Evolutionary conservation across 139 green algal species (phyloP).

Genomic region (Choricystis sp.): DNA sequence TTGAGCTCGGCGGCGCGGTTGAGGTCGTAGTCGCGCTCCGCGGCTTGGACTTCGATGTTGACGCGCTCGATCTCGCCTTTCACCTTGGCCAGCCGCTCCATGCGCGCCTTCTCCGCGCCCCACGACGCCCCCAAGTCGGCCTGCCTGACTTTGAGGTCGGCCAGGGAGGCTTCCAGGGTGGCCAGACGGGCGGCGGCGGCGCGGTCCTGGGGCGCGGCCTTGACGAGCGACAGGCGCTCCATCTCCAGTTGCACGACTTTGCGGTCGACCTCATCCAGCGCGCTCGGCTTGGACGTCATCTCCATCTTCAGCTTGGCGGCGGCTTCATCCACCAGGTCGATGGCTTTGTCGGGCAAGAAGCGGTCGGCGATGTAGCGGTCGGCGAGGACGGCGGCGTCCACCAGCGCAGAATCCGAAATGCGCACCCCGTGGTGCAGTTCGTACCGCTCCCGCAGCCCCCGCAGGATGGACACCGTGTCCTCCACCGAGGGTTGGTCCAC

Average conservation of each 20-base stretch:
- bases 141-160: slow-evolving; percentile 63
- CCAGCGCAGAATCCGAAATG: slow-evolving; percentile 86
- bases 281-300: slow-evolving; percentile 91
- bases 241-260: slow-evolving; percentile 85
- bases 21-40: slow-evolving; percentile 91
- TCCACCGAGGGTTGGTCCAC: slow-evolving; percentile 83
- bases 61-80: slow-evolving; percentile 92
- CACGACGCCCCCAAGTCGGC: slow-evolving; percentile 50
- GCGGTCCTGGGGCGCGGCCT: slow-evolving; percentile 45
- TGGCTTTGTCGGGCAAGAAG: slow-evolving; percentile 87
- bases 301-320: slow-evolving; percentile 99
- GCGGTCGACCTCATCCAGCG: slow-evolving; percentile 88
- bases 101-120: slow-evolving; percentile 55
- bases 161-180: slow-evolving; percentile 60
- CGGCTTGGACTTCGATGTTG: slow-evolving; percentile 57
- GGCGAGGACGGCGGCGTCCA: slow-evolving; percentile 79
- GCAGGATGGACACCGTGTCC: slow-evolving; percentile 90
- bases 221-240: slow-evolving; percentile 70
- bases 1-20: slow-evolving; percentile 92
- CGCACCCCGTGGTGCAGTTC: slow-evolving; percentile 95
- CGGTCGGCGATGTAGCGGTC: slow-evolving; percentile 92
- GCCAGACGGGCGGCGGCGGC: slow-evolving; percentile 45
- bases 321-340: slow-evolving; percentile 91
- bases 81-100: slow-evolving; percentile 56
- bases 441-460: slow-evolving; percentile 88